Conservation (phyloP, 1,139 yeast genomes). For the Kodamaea arcana region DNA sequence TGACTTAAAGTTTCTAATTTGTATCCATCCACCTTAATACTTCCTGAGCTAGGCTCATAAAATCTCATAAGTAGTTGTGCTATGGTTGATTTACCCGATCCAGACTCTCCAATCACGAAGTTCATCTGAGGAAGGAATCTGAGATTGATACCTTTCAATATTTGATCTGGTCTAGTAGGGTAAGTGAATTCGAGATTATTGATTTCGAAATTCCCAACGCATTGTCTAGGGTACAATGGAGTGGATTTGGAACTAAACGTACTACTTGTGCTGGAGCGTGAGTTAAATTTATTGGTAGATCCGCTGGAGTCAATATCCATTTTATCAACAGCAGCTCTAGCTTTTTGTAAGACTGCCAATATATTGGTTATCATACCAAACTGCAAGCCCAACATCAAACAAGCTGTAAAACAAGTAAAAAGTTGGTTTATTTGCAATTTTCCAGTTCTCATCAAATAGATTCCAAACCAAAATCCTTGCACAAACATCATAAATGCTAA, state of each 20-base stretch:
- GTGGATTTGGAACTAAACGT: neutral
- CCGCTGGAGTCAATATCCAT: constrained; percentile 14
- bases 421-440: constrained; percentile 57
- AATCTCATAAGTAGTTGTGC: constrained; percentile 58
- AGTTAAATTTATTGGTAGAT: neutral
- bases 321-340: constrained; percentile 54
- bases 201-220: constrained; percentile 48
- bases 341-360: constrained; percentile 56
- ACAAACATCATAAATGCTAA: constrained; percentile 72
- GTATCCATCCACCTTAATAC: constrained; percentile 52
- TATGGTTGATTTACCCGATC: constrained; percentile 88
- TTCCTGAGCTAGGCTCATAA: constrained; percentile 47
- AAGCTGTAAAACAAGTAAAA: constrained; percentile 78
- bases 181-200: constrained; percentile 57
- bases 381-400: constrained; percentile 63
- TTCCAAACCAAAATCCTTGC: constrained; percentile 91
- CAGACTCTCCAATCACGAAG: constrained; percentile 79
- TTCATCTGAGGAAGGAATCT: constrained; percentile 47
- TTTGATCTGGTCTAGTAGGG: constrained; percentile 48
- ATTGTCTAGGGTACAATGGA: constrained; percentile 8
- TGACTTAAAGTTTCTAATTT: constrained; percentile 40
- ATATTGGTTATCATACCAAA: constrained; percentile 51
- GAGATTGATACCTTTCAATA: constrained; percentile 45
- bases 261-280: no score
- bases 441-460: constrained; percentile 52